A percentile compares a stretch with the other conserved stretches of the same genome.
Conservation (phyloP, 2,329 filamentous ascomycete species). For the Apiospora sp. region DNA sequence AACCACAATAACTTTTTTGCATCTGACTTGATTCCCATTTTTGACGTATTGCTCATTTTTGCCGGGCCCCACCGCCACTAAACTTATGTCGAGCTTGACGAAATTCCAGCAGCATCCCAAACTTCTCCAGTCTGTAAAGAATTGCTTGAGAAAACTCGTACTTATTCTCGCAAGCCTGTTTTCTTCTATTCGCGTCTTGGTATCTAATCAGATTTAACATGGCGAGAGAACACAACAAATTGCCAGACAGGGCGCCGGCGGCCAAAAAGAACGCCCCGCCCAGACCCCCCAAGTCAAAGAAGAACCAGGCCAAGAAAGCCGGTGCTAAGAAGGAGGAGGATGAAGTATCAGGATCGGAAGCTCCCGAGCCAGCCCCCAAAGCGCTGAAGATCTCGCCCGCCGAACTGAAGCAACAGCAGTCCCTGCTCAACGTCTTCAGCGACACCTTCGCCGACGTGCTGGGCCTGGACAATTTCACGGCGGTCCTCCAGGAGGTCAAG, state of each 20-base stretch:
- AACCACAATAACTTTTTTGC: background rate
- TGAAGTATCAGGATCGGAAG: background rate
- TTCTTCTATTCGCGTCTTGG: background rate
- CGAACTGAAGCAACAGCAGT: conserved; percentile 61
- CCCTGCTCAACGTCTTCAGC: conserved; percentile 76
- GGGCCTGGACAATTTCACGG: conserved; percentile 54
- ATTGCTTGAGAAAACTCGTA: background rate
- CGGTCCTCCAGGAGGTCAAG: conserved; percentile 82
- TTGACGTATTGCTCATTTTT: conserved; percentile 9
- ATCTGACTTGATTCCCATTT: background rate
- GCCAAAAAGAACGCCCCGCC: conserved; percentile 11
- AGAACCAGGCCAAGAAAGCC: conserved; percentile 1
- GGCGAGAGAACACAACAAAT: conserved; percentile 16
- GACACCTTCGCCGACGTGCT: conserved; percentile 65
- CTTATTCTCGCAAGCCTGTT: background rate
- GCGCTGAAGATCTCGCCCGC: conserved; percentile 8
- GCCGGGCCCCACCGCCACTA: conserved; percentile 19
- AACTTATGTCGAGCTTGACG: conserved; percentile 1
- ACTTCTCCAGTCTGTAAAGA: background rate
- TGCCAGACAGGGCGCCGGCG: background rate
- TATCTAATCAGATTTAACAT: background rate
- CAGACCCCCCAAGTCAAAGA: background rate
- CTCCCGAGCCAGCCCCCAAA: background rate
- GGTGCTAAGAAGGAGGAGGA: background rate
- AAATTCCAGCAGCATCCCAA: background rate